Conservation (phyloP, 2,329 filamentous ascomycete species). For the Epichloe bromicola region DNA sequence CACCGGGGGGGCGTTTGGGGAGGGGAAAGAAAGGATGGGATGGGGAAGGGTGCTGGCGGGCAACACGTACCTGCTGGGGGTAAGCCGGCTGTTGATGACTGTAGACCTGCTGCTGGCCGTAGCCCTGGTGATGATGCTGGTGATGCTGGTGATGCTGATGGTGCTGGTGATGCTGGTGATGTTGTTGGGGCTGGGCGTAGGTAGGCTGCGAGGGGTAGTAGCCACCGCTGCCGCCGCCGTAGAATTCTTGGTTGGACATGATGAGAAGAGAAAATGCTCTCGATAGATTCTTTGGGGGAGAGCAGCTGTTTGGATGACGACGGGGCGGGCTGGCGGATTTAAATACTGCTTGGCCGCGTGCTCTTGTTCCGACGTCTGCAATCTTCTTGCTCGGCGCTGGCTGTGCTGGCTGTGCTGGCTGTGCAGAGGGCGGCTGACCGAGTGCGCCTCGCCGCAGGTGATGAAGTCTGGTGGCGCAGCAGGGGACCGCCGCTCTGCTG, state of each 20-base stretch:
- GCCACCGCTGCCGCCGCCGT: slow-evolving; percentile 13
- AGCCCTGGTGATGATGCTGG: slow-evolving; percentile 4
- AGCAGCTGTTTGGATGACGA: too few species aligned
- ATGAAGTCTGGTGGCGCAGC: not conserved
- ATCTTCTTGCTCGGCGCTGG: too few species aligned
- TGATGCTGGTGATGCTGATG: slow-evolving; percentile 14
- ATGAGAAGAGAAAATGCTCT: too few species aligned
- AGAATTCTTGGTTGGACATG: slow-evolving; percentile 29
- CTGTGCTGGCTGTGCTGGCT: too few species aligned
- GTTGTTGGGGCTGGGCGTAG: slow-evolving; percentile 12
- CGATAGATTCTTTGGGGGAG: not conserved
- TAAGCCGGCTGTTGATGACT: slow-evolving; percentile 4
- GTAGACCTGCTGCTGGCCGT: slow-evolving; percentile 4
- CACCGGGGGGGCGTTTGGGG: too few species aligned
- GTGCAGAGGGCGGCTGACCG: too few species aligned
- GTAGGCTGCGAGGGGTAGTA: slow-evolving; percentile 12
- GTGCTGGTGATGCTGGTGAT: slow-evolving; percentile 12
- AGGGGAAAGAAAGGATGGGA: too few species aligned
- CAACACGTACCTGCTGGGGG: slow-evolving; percentile 1
- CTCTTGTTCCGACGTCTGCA: too few species aligned
- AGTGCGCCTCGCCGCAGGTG: too few species aligned
- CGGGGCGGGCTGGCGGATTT: too few species aligned
- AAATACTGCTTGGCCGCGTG: too few species aligned
- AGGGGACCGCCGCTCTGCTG: not conserved
- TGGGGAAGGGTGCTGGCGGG: not conserved